A percentile compares a stretch with the other conserved stretches of the same genome.
Evolutionary conservation across 371 early-diverging fungal genomes (phyloP).

Genomic region (Thermomucor indicae-seudaticae): DNA sequence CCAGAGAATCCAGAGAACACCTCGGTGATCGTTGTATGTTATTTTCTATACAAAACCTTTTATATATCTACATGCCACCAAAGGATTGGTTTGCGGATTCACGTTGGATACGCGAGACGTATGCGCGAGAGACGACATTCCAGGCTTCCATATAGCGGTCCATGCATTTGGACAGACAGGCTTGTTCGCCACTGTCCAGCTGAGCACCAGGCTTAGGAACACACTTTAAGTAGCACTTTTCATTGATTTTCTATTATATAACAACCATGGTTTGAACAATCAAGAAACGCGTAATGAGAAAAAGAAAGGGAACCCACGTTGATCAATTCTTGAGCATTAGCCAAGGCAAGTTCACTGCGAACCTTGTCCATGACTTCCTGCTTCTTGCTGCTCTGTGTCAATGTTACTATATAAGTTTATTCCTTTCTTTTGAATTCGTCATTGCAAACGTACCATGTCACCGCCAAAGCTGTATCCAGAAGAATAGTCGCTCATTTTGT

Average conservation of each 20-base stretch:
- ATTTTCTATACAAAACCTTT: not conserved
- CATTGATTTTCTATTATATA: constrained; percentile 82
- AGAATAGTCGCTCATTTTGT: constrained; percentile 38
- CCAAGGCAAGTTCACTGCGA: constrained; percentile 76
- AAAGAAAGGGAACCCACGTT: constrained; percentile 45
- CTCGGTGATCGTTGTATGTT: not conserved
- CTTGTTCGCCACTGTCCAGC: constrained; percentile 68
- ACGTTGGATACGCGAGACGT: constrained; percentile 66
- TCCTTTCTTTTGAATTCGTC: not conserved
- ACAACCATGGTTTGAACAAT: not conserved
- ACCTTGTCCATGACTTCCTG: constrained; percentile 86
- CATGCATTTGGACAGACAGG: constrained; percentile 79
- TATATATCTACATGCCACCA: constrained; percentile 23
- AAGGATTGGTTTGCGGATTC: constrained; percentile 52
- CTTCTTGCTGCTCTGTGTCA: constrained; percentile 56
- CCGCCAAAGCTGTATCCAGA: constrained; percentile 33
- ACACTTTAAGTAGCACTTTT: constrained; percentile 81
- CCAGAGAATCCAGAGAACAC: constrained; percentile 15
- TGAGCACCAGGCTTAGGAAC: constrained; percentile 73
- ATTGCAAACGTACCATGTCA: constrained; percentile 15
- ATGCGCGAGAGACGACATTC: constrained; percentile 80
- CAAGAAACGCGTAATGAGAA: not conserved
- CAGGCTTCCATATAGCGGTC: constrained; percentile 88
- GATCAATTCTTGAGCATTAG: constrained; percentile 86
- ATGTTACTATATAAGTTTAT: no score